Base-by-base conservation (phyloP, 306 rosid species). In the Lotus japonicus region DNA sequence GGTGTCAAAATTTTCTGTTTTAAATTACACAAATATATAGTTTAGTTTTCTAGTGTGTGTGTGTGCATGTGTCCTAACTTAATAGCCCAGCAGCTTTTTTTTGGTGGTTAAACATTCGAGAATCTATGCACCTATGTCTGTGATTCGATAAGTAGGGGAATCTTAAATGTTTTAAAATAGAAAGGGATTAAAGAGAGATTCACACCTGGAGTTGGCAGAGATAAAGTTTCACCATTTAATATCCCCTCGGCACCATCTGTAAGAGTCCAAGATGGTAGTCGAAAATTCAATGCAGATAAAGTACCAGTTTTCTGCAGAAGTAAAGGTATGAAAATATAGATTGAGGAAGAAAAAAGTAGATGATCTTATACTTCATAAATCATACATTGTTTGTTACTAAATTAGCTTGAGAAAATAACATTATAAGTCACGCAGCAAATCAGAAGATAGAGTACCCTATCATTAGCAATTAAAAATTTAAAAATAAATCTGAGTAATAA, bases 241-340 rank as follows among this genome's bases (percentile, higher is more conserved):
- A 53, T 41, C 19, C 63, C 89, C 61, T 75, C 77, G 14, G 92
- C 86, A 58, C 79, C 87, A 64, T 56, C 41, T 4, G 39, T 3
- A 41, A 6, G 17, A 8, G 95, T 90, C 98, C 98, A 94, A 43
- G 82, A 75, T 7, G 98, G 98, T 4, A 90, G 5, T 48, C 98
- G 88, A 36, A 94, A 57, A 55, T 90, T 89, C 72, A 92, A 71
- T 33, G 80, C 78, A 23, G 95, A 90, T 10, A 54, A 72, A 58
- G 39, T 59, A 35, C 64, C 75, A 7, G 53, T 28, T 14, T 64
- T 84, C 91, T 90, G 81, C 82, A 69, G 42, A 67, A 44, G 23
- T 44, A 33, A 73, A 44, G 36, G 74, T 53, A 18, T 36, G 26
- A 9, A 8, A 65, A 11, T 18, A 64, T 15, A 12, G 16, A 36